Evolutionary conservation across 2,329 filamentous ascomycete species (phyloP), one percentile per base, ranked within the genome.

Genomic region (Diaporthe velutina): DNA sequence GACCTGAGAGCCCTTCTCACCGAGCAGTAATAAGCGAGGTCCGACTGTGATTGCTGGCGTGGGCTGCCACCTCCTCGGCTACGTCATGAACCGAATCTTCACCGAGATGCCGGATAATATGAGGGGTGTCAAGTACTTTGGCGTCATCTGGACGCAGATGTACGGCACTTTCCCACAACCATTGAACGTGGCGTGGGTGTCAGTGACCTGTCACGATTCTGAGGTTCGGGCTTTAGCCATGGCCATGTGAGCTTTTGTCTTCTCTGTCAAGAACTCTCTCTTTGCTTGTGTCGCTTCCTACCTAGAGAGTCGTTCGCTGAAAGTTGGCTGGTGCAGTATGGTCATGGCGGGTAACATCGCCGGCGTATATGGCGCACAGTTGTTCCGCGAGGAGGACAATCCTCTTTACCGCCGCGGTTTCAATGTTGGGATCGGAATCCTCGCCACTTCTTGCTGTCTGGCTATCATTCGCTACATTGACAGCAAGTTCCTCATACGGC

Each of bases 291-390:
- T 42, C 38, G n/a, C 55, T 40, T 40, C 13, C 33, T 60, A n/a
- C 10, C 10, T 15, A 3, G 15, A 42, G 13, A 19, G 35, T 61
- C 58, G 7, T 10, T 61, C 8, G 35, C 38, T 42, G 58, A 42
- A 2, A 9, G 19, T 13, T 61, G 6, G n/a, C 35, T 42, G 58
- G 35, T 9, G 57, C 35, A 60, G 57, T 9, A 60, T 60, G 57
- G 57, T 60, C 35, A 60, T 60, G 57, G 57, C 57, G 5, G 57
- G 57, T 60, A 60, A 60, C 22, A 60, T 60, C 13, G 57, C 57
- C 12, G 57, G 57, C 35, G 40, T 60, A 25, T 60, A 60, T 13
- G 57, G 57, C 5, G 57, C 57, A 25, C 57, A 60, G 22, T 40
- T 60, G 5, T 60, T 60, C 35, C 57, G 57, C 12, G 57, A 60